Evolutionary conservation across 2,329 filamentous ascomycete species (phyloP), one percentile per base, ranked within the genome.

Genomic region (Nothophoma quercina): DNA sequence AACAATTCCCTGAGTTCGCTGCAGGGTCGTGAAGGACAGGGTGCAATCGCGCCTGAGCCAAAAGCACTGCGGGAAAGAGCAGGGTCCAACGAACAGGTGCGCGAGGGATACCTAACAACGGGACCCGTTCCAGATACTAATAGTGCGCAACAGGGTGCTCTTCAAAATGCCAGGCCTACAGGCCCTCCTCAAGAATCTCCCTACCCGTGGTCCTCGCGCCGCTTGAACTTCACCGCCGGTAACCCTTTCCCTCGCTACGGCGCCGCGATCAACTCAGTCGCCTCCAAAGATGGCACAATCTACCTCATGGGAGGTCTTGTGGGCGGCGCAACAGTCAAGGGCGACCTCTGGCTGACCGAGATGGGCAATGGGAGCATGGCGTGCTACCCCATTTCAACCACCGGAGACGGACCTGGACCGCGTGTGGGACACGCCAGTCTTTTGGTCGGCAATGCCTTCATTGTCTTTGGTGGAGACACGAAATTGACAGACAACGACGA

Each of bases 281-380:
- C 93, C 19, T 97, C 93, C 30, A 98, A 98, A 77, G 95, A 99
- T 75, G 96, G 96, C 54, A 91, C 96, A 65, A 90, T 99, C 51
- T 99, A 98, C 69, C 83, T 99, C 69, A 98, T 99, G 93, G 95
- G 95, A 58, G 95, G 95, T 42, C 78, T 99, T 56, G 93, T 99
- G 67, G 93, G 96, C 70, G 93, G 93, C 62, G 90, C 92, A 29
- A 96, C 91, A 2, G 95, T 98, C 35, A 97, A 97, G 72, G 95
- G 95, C 39, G 95, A 99, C 77, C 77, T 99, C 38, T 99, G 96
- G 96, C 89, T 98, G 87, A 89, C 98, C 38, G 95, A 99, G 75
- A 91, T 92, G 56, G 92, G 89, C 44, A 81, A 79, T 25, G 88
- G 88, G 7, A 93, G 85, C 72, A 86, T 98, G 81, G 85, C 91